A percentile compares a stretch with the other conserved stretches of the same genome.
These are phyloP conservation scores for Cephalotrichum gorgonifer DNA, from an alignment of 2,329 filamentous ascomycete species.

Conservation along the genomic window DNA sequence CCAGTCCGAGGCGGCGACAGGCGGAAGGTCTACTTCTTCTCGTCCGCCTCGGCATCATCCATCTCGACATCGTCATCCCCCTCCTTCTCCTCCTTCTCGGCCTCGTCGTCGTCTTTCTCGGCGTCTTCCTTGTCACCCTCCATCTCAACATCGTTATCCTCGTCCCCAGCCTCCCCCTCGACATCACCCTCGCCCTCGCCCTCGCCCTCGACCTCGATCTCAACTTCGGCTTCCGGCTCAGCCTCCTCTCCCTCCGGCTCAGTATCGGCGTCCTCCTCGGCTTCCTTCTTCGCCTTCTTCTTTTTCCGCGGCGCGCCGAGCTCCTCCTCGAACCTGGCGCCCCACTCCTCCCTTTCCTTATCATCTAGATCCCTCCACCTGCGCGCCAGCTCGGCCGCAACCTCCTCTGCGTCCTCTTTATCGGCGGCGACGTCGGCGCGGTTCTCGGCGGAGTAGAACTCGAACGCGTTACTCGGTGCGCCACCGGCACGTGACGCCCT, in stretches of 20 bases:
- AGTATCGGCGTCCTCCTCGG: not conserved
- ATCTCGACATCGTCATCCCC: conserved; percentile 3
- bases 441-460: conserved; percentile 38
- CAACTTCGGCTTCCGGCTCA: conserved; percentile 4
- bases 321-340: conserved; percentile 28
- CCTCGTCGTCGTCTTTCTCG: conserved; percentile 2
- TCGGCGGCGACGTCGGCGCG: not conserved
- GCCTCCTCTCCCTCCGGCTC: conserved; percentile 4
- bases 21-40: conserved; percentile 3
- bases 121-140: not conserved
- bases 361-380: conserved; percentile 44
- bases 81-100: not conserved
- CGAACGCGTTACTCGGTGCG: conserved; percentile 19
- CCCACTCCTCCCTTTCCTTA: conserved; percentile 37
- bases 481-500: no score
- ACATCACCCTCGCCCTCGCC: not conserved
- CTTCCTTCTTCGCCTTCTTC: conserved; percentile 20
- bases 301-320: conserved; percentile 30
- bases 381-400: conserved; percentile 23
- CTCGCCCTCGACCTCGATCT: conserved; percentile 6
- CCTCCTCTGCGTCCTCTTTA: no score
- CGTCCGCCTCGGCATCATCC: not conserved
- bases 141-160: not conserved
- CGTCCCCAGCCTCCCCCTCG: not conserved
- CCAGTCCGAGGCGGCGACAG: no score